Percentiles rank a stretch among this genome's conserved stretches.
Evolutionary conservation across 805 yeast species (phyloP).

Genomic region (Torulaspora gathmanii): DNA sequence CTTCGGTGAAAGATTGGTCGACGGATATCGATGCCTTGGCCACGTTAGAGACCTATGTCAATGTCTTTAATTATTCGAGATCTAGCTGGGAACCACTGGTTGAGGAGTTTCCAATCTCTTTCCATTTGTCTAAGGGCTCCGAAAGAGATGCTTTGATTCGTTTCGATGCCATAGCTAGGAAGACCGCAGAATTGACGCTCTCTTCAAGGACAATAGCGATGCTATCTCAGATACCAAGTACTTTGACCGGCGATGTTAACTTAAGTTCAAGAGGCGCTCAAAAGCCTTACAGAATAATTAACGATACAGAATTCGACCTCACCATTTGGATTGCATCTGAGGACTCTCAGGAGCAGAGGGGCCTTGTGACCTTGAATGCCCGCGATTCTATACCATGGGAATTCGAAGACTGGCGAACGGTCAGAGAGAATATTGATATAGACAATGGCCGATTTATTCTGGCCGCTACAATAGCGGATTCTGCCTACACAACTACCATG

Average conservation of each 20-base stretch:
- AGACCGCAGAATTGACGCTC: slow-evolving; percentile 71
- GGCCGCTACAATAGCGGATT: slow-evolving; percentile 55
- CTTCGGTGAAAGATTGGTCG: slow-evolving; percentile 78
- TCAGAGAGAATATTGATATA: slow-evolving; percentile 73
- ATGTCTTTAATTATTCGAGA: slow-evolving; percentile 80
- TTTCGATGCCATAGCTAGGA: slow-evolving; percentile 69
- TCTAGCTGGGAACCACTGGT: slow-evolving; percentile 94
- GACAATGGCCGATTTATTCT: slow-evolving; percentile 57
- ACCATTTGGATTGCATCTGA: slow-evolving; percentile 72
- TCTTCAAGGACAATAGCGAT: slow-evolving; percentile 79
- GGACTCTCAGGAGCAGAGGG: slow-evolving; percentile 25
- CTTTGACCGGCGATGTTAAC: slow-evolving; percentile 48
- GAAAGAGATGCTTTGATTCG: slow-evolving; percentile 46
- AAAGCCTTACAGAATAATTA: slow-evolving; percentile 73
- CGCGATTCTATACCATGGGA: slow-evolving; percentile 70
- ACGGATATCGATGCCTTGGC: slow-evolving; percentile 70
- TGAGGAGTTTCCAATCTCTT: slow-evolving; percentile 79
- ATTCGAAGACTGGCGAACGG: slow-evolving; percentile 87
- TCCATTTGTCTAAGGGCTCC: slow-evolving; percentile 53
- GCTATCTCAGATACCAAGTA: slow-evolving; percentile 60
- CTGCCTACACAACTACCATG: slow-evolving; percentile 50
- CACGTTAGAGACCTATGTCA: slow-evolving; percentile 59
- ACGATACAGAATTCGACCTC: slow-evolving; percentile 81
- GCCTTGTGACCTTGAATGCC: slow-evolving; percentile 40
- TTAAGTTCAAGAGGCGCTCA: slow-evolving; percentile 68